Percentiles rank a stretch among this genome's conserved stretches.
These are phyloP conservation scores for Solanum medicagineum DNA, from an alignment of 257 asterid species.

Conservation along the genomic window DNA sequence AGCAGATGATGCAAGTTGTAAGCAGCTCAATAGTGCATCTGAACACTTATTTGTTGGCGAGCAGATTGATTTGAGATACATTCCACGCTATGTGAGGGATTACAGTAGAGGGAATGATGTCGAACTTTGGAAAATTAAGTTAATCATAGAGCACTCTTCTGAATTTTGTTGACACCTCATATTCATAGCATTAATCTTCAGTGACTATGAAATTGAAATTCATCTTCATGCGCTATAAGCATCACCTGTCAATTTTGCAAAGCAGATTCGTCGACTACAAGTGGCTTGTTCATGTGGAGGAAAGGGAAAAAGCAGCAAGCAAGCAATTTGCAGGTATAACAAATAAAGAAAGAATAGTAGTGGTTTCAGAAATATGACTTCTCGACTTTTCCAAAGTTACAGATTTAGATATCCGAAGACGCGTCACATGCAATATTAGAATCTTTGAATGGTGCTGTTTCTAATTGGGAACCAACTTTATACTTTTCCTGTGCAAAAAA, in stretches of 20 bases:
- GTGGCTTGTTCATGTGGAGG: not conserved
- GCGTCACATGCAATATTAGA: not conserved
- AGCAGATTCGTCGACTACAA: not conserved
- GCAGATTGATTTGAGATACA: conserved; percentile 36
- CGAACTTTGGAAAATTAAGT: conserved; percentile 74
- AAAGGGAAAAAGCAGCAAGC: not conserved
- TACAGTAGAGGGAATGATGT: conserved; percentile 70
- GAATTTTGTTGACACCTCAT: not conserved
- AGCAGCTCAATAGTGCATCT: conserved; percentile 8
- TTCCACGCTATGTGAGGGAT: conserved; percentile 57
- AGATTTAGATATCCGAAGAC: not conserved
- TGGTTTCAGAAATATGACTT: not conserved
- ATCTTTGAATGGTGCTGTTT: not conserved
- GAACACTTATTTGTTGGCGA: conserved; percentile 33
- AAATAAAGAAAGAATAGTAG: not conserved
- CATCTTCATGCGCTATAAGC: not conserved
- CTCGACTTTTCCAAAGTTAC: not conserved
- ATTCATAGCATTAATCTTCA: not conserved
- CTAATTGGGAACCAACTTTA: not conserved
- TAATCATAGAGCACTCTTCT: not conserved
- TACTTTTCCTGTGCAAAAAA: not conserved
- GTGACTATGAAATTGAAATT: not conserved
- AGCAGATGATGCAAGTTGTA: conserved; percentile 24
- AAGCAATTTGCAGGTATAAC: not conserved
- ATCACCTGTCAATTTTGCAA: not conserved